Evolutionary conservation across 2,329 filamentous ascomycete genomes (phyloP).

Genomic region (Fusarium pseudoanthophilum): DNA sequence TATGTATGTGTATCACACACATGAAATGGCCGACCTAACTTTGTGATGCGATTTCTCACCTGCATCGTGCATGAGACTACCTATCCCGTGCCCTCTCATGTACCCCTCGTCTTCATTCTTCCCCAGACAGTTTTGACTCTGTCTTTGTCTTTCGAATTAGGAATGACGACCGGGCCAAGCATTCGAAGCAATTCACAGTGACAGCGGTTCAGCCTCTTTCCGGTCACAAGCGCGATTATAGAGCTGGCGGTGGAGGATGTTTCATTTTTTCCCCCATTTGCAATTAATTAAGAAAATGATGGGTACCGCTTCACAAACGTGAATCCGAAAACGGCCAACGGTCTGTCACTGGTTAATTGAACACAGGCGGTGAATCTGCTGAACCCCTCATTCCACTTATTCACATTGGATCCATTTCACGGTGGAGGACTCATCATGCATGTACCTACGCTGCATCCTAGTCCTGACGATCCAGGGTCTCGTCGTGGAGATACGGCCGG

Average conservation of each 20-base stretch:
- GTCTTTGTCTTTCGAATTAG: slow-evolving; percentile 9
- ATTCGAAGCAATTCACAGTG: slow-evolving; percentile 20
- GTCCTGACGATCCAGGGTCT: slow-evolving; percentile 35
- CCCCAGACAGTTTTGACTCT: slow-evolving; percentile 1
- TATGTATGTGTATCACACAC: slow-evolving; percentile 27
- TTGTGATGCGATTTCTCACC: slow-evolving; percentile 30
- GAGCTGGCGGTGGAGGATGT: slow-evolving; percentile 16
- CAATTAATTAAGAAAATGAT: slow-evolving; percentile 12
- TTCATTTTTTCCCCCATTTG: not conserved
- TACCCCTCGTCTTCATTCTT: slow-evolving; percentile 10
- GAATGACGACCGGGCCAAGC: slow-evolving; percentile 16
- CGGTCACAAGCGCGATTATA: slow-evolving; percentile 16
- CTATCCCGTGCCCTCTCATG: slow-evolving; percentile 17
- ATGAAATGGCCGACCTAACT: slow-evolving; percentile 14
- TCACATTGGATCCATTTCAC: slow-evolving; percentile 16
- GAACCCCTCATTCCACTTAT: slow-evolving; percentile 30
- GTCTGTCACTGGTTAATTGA: slow-evolving; percentile 12
- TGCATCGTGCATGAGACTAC: slow-evolving; percentile 33
- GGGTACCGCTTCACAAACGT: slow-evolving; percentile 6
- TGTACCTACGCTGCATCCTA: not conserved
- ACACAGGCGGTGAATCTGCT: slow-evolving; percentile 26
- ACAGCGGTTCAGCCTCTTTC: not conserved
- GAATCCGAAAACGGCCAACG: slow-evolving; percentile 12
- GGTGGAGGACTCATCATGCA: slow-evolving; percentile 2
- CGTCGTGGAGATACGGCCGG: slow-evolving; percentile 11